Percentiles rank a stretch among this genome's conserved stretches.
Evolutionary conservation across 2,329 filamentous ascomycete genomes (phyloP).

Genomic region (Alternaria arbusti): DNA sequence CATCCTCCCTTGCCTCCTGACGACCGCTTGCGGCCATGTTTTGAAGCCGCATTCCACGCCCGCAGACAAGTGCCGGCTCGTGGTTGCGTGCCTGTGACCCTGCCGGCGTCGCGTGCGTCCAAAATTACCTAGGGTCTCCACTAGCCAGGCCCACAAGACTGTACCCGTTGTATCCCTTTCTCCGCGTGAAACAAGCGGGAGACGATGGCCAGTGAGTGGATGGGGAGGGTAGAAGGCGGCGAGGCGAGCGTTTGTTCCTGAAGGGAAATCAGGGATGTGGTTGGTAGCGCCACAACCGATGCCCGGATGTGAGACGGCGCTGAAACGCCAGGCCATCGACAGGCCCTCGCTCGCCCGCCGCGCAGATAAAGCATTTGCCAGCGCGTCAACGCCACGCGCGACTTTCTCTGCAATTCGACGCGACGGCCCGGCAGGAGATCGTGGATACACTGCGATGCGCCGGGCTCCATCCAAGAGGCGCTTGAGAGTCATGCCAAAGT

Average conservation of each 20-base stretch:
- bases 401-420: conserved; percentile 25
- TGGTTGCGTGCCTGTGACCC: conserved; percentile 37
- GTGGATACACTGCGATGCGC: conserved; percentile 23
- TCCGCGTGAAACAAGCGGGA: conserved; percentile 43
- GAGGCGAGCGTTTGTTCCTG: conserved; percentile 37
- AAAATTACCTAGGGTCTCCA: conserved; percentile 29
- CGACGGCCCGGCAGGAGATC: conserved; percentile 36
- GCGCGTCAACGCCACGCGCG: conserved; percentile 38
- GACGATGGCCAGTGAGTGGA: conserved; percentile 35
- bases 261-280: conserved; percentile 20
- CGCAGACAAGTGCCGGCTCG: conserved; percentile 22
- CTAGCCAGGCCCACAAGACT: conserved; percentile 32
- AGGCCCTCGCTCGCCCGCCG: conserved; percentile 31
- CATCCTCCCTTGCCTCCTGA: conserved; percentile 37
- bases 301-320: conserved; percentile 29
- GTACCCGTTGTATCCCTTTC: conserved; percentile 24
- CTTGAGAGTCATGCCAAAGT: conserved; percentile 9
- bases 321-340: conserved; percentile 18
- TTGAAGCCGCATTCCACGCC: conserved; percentile 29
- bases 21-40: conserved; percentile 29
- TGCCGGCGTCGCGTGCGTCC: conserved; percentile 30
- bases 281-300: conserved; percentile 38
- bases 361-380: conserved; percentile 20
- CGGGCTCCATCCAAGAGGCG: conserved; percentile 4
- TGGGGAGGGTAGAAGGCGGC: conserved; percentile 31